Evolutionary conservation across 768 basidiomycete species (phyloP).

Genomic region (Phaffia australis): DNA sequence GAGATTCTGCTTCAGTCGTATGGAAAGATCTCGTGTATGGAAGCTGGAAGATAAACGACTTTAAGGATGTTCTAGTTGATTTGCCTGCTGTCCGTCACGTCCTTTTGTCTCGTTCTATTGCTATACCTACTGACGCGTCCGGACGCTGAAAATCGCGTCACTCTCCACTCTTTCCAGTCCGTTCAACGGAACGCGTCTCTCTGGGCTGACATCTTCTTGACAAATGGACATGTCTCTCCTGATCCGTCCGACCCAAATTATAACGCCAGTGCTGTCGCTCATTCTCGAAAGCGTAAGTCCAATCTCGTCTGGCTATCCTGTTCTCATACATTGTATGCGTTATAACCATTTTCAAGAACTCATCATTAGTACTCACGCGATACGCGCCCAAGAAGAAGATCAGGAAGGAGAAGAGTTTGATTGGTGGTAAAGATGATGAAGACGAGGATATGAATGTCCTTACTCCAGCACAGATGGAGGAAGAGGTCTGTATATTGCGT

Average conservation of each 20-base stretch:
- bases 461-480: slow-evolving; percentile 28
- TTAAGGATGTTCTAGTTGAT: slow-evolving; percentile 50
- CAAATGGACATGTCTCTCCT: slow-evolving; percentile 54
- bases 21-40: slow-evolving; percentile 73
- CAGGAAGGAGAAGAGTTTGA: slow-evolving; percentile 72
- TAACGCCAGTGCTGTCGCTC: slow-evolving; percentile 51
- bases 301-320: not conserved
- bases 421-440: slow-evolving; percentile 41
- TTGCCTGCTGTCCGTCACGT: slow-evolving; percentile 52
- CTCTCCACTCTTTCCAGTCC: not conserved
- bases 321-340: not conserved
- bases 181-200: slow-evolving; percentile 54
- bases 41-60: slow-evolving; percentile 56
- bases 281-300: slow-evolving; percentile 60
- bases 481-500: slow-evolving; percentile 32
- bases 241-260: slow-evolving; percentile 51
- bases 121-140: not conserved
- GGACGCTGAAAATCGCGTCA: no score
- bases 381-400: slow-evolving; percentile 61
- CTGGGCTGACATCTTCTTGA: slow-evolving; percentile 73
- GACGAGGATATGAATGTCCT: slow-evolving; percentile 33
- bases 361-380: slow-evolving; percentile 64
- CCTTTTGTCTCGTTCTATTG: not conserved
- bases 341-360: not conserved
- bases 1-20: slow-evolving; percentile 53